Conservation (phyloP, 805 yeast genomes). For the Wickerhamiella kurtzmanii region DNA sequence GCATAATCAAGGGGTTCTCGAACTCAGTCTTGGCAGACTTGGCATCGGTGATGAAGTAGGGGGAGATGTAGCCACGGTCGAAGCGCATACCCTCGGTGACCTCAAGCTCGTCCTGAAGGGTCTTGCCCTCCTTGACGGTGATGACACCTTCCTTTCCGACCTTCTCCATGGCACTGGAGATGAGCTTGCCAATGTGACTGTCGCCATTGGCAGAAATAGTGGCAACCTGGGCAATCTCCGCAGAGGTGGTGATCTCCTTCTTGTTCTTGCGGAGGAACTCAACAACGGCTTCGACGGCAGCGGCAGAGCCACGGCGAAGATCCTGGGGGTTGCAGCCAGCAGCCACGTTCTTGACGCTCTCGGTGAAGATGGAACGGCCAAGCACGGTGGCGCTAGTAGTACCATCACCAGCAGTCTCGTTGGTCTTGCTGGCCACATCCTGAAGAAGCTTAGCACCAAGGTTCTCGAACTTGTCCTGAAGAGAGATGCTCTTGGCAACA, state of each 20-base stretch:
- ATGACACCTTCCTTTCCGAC: conserved; percentile 99
- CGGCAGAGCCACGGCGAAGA: conserved; percentile 90
- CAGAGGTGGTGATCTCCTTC: conserved; percentile 85
- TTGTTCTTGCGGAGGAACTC: conserved; percentile 70
- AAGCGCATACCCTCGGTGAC: conserved; percentile 98
- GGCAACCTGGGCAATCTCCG: conserved; percentile 95
- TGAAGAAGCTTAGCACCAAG: conserved; percentile 90
- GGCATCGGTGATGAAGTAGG: conserved; percentile 89
- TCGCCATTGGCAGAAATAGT: conserved; percentile 97
- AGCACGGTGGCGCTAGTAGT: conserved; percentile 95
- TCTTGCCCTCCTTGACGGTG: conserved; percentile 94
- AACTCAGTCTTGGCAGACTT: conserved; percentile 88
- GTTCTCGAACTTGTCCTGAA: conserved; percentile 86
- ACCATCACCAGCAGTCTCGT: conserved; percentile 97
- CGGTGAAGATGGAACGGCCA: conserved; percentile 91
- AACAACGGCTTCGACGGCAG: conserved; percentile 90
- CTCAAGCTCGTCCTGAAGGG: conserved; percentile 89
- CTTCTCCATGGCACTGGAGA: conserved; percentile 95
- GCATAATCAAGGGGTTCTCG: conserved; percentile 77
- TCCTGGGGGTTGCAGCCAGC: conserved; percentile 99
- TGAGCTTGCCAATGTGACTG: conserved; percentile 72
- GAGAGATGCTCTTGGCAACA: conserved; percentile 73
- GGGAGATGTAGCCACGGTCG: conserved; percentile 93
- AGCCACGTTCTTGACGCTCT: conserved; percentile 90
- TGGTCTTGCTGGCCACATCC: conserved; percentile 94